phyloP scores from a whole-genome alignment of 2,329 filamentous ascomycete genomes.

The Lachnellula cervina region DNA sequence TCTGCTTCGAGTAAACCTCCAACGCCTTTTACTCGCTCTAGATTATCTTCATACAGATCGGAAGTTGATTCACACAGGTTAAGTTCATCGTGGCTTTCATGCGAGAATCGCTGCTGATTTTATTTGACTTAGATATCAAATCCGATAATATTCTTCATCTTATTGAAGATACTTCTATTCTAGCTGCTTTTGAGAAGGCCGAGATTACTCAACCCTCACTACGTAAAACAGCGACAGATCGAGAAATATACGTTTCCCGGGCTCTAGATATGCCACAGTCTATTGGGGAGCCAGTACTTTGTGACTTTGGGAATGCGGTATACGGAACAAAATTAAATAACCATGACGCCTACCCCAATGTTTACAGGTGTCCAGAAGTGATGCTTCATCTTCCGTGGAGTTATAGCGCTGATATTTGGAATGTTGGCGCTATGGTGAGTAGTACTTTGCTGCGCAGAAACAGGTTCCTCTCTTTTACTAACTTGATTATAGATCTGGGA shows the following conservation, averaged over 20 bases:
- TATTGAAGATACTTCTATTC: constrained; percentile 33
- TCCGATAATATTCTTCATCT: constrained; percentile 43
- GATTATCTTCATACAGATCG: constrained; percentile 43
- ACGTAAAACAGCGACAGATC: constrained; percentile 38
- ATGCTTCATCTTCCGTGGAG: constrained; percentile 34
- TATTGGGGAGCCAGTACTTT: constrained; percentile 36
- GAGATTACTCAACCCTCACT: constrained; percentile 37
- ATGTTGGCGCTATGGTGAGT: constrained; percentile 31
- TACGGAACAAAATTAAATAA: constrained; percentile 32
- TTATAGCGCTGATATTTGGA: constrained; percentile 35
- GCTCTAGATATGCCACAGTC: constrained; percentile 33
- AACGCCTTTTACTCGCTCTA: constrained; percentile 38
- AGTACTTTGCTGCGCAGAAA: neutral
- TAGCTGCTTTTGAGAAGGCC: constrained; percentile 35
- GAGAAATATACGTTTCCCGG: constrained; percentile 40
- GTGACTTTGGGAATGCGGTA: constrained; percentile 46
- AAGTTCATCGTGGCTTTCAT: constrained; percentile 9
- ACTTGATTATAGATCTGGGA: constrained; percentile 15
- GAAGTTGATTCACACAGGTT: constrained; percentile 42
- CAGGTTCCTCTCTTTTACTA: constrained; percentile 1
- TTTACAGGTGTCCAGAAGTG: constrained; percentile 37
- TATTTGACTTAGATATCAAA: constrained; percentile 36
- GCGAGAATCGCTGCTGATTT: constrained; percentile 6
- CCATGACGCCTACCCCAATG: constrained; percentile 36
- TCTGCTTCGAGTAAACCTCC: constrained; percentile 35